These are phyloP conservation scores for Phalaenopsis aphrodite DNA, from an alignment of 106 monocot species.

Conservation along the genomic window DNA sequence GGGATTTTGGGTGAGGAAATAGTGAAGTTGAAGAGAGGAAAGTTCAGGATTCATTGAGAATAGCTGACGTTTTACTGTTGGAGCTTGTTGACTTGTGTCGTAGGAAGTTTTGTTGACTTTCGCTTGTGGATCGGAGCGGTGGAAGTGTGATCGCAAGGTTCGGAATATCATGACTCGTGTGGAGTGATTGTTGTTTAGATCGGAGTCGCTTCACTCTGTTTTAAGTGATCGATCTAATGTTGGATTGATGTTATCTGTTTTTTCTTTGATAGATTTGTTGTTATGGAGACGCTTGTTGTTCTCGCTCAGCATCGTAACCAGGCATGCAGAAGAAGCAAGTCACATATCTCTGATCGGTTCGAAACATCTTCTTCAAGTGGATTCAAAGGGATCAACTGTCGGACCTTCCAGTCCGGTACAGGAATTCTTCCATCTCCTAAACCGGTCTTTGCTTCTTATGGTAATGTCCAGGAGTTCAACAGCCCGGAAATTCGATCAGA, in stretches of 20 bases:
- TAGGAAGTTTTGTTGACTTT: background rate
- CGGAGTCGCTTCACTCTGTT: background rate
- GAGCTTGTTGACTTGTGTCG: background rate
- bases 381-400: constrained; percentile 32
- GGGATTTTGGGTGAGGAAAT: background rate
- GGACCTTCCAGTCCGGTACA: constrained; percentile 18
- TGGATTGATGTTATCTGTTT: background rate
- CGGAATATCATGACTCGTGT: background rate
- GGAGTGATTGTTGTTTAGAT: background rate
- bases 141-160: background rate
- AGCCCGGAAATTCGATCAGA: constrained; percentile 17
- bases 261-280: constrained; percentile 4
- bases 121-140: background rate
- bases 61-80: background rate
- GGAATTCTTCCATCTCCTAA: constrained; percentile 20
- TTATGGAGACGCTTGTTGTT: constrained; percentile 28
- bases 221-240: background rate
- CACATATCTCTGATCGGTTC: constrained; percentile 12
- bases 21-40: background rate
- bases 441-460: background rate
- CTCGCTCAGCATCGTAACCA: constrained; percentile 24
- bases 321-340: constrained; percentile 13
- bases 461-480: constrained; percentile 1
- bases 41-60: background rate
- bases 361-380: constrained; percentile 12